Conservation (phyloP, 805 yeast genomes). For the Vanderwaltozyma yarrowii region DNA sequence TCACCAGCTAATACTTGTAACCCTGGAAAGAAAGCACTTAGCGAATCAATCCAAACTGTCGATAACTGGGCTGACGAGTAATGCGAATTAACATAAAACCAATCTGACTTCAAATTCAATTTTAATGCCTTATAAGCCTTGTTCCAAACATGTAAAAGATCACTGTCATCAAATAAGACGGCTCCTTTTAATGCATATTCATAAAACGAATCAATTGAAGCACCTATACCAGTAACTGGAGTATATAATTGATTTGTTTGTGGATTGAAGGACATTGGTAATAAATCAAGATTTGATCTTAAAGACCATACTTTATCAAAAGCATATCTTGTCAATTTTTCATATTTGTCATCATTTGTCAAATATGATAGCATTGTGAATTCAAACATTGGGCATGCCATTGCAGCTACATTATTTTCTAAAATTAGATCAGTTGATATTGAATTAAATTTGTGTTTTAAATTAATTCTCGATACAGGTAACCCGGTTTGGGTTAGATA, state of each 20-base stretch:
- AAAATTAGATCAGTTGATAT: conserved; percentile 36
- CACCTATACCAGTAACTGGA: conserved; percentile 70
- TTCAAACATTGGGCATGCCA: conserved; percentile 74
- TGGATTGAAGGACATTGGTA: conserved; percentile 74
- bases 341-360: conserved; percentile 67
- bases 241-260: conserved; percentile 45
- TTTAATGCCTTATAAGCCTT: conserved; percentile 49
- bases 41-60: conserved; percentile 71
- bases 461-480: conserved; percentile 74
- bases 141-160: conserved; percentile 46
- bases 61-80: conserved; percentile 39
- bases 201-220: conserved; percentile 82
- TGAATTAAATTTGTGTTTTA: conserved; percentile 32
- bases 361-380: conserved; percentile 64
- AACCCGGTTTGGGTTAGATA: conserved; percentile 53
- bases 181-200: conserved; percentile 79
- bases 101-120: conserved; percentile 40
- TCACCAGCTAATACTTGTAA: conserved; percentile 72
- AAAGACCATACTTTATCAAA: conserved; percentile 63
- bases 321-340: conserved; percentile 47
- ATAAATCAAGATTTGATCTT: conserved; percentile 47
- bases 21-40: conserved; percentile 86
- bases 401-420: conserved; percentile 85
- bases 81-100: conserved; percentile 50
- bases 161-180: conserved; percentile 56